Conservation (phyloP, 805 yeast species). For the Candida chilensis region DNA sequence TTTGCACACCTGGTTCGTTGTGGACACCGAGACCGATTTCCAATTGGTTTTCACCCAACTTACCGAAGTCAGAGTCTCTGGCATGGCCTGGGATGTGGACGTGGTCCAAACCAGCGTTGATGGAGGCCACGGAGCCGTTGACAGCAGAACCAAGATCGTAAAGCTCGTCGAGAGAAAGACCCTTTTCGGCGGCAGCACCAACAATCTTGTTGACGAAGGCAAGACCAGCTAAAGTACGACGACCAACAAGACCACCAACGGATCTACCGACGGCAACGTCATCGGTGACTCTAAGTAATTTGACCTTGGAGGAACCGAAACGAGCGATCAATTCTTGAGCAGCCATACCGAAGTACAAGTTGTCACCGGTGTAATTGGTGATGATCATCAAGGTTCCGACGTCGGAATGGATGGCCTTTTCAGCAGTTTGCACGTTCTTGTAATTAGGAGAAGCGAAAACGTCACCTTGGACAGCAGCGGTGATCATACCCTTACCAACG, state of each 20-base stretch:
- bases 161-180: constrained; percentile 13
- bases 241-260: constrained; percentile 20
- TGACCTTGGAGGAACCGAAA: constrained; percentile 17
- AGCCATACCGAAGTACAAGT: constrained; percentile 28
- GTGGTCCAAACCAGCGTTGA: constrained; percentile 27
- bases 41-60: constrained; percentile 14
- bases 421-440: constrained; percentile 25
- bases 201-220: constrained; percentile 17
- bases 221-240: constrained; percentile 24
- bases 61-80: constrained; percentile 11
- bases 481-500: constrained; percentile 25
- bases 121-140: constrained; percentile 17
- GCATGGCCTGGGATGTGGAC: constrained; percentile 24
- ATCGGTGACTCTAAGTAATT: constrained; percentile 19
- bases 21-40: constrained; percentile 29
- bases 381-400: constrained; percentile 22
- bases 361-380: constrained; percentile 29
- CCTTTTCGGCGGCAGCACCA: constrained; percentile 18
- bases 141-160: constrained; percentile 15
- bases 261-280: constrained; percentile 23
- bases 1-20: constrained; percentile 26
- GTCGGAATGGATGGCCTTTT: constrained; percentile 20
- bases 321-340: constrained; percentile 20
- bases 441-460: constrained; percentile 31
- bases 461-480: constrained; percentile 30